Conservation (phyloP, 2,329 filamentous ascomycete species). For the Torrubiella hemipterigena region DNA sequence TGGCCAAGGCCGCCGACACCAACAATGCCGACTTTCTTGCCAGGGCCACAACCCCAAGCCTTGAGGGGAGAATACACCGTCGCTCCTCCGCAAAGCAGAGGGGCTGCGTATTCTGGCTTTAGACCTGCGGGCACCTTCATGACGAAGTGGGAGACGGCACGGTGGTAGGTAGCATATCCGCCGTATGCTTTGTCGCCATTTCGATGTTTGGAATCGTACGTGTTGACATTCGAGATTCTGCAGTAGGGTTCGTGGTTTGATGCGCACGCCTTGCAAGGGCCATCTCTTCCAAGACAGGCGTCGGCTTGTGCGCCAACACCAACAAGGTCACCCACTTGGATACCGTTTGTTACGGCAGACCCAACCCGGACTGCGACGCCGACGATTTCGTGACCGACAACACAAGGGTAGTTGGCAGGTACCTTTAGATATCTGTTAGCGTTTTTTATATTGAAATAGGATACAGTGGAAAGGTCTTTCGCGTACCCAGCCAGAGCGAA, state of each 20-base stretch:
- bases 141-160: conserved; percentile 13
- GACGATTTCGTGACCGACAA: conserved; percentile 55
- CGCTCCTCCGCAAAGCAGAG: conserved; percentile 70
- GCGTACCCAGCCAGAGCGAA: conserved; percentile 40
- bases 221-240: conserved; percentile 41
- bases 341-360: conserved; percentile 26
- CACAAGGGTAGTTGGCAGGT: conserved; percentile 28
- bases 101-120: conserved; percentile 46
- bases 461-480: no score
- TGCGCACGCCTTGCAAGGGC: conserved; percentile 53
- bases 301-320: conserved; percentile 49
- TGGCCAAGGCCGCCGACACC: conserved; percentile 58
- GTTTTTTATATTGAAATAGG: no score
- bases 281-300: conserved; percentile 35
- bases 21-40: no score
- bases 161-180: conserved; percentile 26
- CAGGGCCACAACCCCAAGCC: no score
- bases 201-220: conserved; percentile 42
- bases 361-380: conserved; percentile 45
- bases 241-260: conserved; percentile 57
- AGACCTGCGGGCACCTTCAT: conserved; percentile 63
- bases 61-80: no score
- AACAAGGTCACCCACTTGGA: conserved; percentile 52
- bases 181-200: conserved; percentile 51
- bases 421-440: no score